phyloP scores from a whole-genome alignment of 129 eudicot genomes.

The Chrysanthemum seticuspe region DNA sequence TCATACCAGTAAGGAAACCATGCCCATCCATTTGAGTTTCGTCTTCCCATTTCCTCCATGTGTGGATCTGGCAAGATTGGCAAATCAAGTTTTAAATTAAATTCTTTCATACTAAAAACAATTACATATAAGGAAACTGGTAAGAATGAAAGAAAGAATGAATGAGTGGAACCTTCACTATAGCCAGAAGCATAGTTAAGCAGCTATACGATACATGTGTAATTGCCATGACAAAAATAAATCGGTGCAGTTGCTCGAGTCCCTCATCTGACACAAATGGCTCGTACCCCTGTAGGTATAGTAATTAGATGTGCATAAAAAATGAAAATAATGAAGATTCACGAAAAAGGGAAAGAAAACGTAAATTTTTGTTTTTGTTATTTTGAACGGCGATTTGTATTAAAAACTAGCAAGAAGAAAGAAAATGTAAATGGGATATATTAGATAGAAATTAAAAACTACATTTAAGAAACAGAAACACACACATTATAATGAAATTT shows the following conservation, averaged over 20 bases:
- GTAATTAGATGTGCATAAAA: too few species aligned
- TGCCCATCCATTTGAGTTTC: conserved; percentile 74
- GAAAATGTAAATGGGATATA: neutral
- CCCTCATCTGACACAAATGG: conserved; percentile 89
- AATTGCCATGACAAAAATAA: conserved; percentile 89
- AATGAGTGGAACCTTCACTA: conserved; percentile 57
- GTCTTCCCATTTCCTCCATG: conserved; percentile 91
- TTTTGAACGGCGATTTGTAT: too few species aligned
- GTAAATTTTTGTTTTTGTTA: neutral
- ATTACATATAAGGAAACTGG: neutral
- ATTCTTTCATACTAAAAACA: neutral
- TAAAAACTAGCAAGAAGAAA: neutral
- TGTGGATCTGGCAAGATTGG: conserved; percentile 54
- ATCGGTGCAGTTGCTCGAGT: conserved; percentile 86
- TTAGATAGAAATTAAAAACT: neutral
- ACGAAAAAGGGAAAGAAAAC: neutral
- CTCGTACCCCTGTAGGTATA: conserved; percentile 51
- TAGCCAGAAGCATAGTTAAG: conserved; percentile 91
- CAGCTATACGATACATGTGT: conserved; percentile 85
- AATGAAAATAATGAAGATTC: too few species aligned
- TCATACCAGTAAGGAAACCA: conserved; percentile 60
- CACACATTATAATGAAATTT: neutral
- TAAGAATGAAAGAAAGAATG: neutral
- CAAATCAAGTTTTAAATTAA: conserved; percentile 2
- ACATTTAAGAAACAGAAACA: neutral